Conservation (phyloP, 2,329 filamentous ascomycete genomes). For the Grosmannia clavigera region DNA sequence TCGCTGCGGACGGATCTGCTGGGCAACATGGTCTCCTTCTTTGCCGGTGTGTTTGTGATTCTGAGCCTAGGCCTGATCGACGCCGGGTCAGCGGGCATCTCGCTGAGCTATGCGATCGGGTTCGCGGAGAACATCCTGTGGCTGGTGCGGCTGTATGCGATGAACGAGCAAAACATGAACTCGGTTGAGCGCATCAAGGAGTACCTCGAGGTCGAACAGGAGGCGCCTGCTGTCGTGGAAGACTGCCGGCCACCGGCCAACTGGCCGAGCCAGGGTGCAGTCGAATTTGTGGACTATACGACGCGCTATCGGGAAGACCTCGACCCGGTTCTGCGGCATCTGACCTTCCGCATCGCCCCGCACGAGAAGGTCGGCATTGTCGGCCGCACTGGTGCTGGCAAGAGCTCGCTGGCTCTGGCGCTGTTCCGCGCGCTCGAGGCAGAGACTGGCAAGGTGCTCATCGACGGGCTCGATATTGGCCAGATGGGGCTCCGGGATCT, state of each 20-base stretch:
- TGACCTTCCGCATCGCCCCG: slow-evolving; percentile 76
- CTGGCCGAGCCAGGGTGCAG: slow-evolving; percentile 77
- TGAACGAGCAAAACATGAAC: slow-evolving; percentile 99
- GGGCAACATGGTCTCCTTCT: slow-evolving; percentile 86
- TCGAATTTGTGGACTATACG: slow-evolving; percentile 81
- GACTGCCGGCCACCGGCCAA: slow-evolving; percentile 63
- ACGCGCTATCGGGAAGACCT: slow-evolving; percentile 82
- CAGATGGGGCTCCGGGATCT: slow-evolving; percentile 86
- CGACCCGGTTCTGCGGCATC: slow-evolving; percentile 69
- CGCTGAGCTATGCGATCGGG: slow-evolving; percentile 87
- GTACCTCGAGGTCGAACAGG: slow-evolving; percentile 91
- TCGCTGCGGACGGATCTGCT: slow-evolving; percentile 83
- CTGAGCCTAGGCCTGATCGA: slow-evolving; percentile 72
- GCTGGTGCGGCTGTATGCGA: slow-evolving; percentile 86
- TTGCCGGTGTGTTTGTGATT: slow-evolving; percentile 83
- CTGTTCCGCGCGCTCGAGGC: slow-evolving; percentile 91
- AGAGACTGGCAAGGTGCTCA: slow-evolving; percentile 75
- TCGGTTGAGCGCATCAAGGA: slow-evolving; percentile 96
- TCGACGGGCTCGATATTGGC: slow-evolving; percentile 85
- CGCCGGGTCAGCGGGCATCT: slow-evolving; percentile 83
- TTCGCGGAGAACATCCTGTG: slow-evolving; percentile 96
- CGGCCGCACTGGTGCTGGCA: slow-evolving; percentile 87
- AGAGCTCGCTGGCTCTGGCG: slow-evolving; percentile 86
- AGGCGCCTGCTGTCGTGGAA: slow-evolving; percentile 66
- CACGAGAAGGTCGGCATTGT: slow-evolving; percentile 94